Base-by-base conservation (phyloP, 2,329 filamentous ascomycete species). In the Talaromyces sp. region DNA sequence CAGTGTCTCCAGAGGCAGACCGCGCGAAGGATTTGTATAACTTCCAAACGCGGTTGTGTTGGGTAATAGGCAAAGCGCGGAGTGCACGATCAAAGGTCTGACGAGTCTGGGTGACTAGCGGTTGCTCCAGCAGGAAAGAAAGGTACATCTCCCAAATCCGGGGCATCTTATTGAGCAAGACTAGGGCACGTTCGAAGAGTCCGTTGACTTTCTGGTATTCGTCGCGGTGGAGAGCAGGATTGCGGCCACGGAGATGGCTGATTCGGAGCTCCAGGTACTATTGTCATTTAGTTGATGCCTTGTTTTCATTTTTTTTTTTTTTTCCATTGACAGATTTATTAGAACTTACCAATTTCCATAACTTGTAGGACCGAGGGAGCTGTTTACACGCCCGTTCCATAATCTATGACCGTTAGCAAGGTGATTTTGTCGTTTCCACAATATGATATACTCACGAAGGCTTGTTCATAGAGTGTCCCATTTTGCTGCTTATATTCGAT, bases 121-220 rank as follows among this genome's bases (percentile, higher is more conserved):
- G 95, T 74, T 99, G 95, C 71, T 90, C 87, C 72, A 93, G 86
- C 62, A 99, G 82, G 72, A 99, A 98, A 55, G 85, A 85, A 64
- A 99, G 86, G 74, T 97, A 99, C 87, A 98, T 91, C 74, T 97
- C 93, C 96, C 95, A 99, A 72, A 99, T 95, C 67, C 87, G 86
- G 27, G 96, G 95, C 95, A 99, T 99, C 79, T 99, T 99, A 79
- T 99, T 97, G 64, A 99, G 84, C 47, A 99, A 83, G 62, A 97
- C 91, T 57, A 99, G 80, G 3, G 95, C 93, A 68, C 91, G 86
- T 78, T 99, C 95, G 73, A 96, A 99, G 47, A 98, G 85, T 59
- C 91, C 84, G 74, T 99, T 99, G 73, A 98, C 92, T 77, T 98
- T 99, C 72, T 88, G 85, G 77, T 89, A 98, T 72, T 99, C 93